These are phyloP conservation scores for Vigna trinervia DNA, from an alignment of 306 rosid genomes.

Conservation along the genomic window DNA sequence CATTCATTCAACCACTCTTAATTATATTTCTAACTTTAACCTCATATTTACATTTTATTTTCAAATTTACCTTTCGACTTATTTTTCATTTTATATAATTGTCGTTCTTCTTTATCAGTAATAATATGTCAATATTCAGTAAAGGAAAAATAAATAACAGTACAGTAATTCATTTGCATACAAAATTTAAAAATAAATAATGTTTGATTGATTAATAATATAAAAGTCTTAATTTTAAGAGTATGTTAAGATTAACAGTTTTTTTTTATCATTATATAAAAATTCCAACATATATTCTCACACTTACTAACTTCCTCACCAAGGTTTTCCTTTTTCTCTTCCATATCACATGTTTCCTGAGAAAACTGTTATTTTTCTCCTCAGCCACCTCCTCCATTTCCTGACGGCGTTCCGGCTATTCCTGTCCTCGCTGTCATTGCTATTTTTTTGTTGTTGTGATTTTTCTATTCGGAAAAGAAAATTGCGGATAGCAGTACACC, in stretches of 20 bases:
- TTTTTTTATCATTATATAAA: no score
- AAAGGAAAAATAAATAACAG: no score
- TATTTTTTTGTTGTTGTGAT: background rate
- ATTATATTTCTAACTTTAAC: no score
- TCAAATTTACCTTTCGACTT: no score
- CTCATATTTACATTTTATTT: no score
- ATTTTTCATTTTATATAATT: no score
- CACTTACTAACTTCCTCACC: constrained; percentile 19
- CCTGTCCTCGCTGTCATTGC: background rate
- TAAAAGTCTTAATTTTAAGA: background rate
- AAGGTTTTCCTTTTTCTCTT: constrained; percentile 14
- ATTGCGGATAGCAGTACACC: background rate
- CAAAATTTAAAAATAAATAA: background rate
- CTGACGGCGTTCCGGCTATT: background rate
- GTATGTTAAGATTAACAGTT: background rate
- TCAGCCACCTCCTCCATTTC: constrained; percentile 8
- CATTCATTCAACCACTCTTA: no score
- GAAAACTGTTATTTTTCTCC: constrained; percentile 20
- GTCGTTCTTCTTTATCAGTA: no score
- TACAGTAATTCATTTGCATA: no score
- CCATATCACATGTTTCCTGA: constrained; percentile 17
- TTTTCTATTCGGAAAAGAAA: background rate
- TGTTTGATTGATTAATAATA: background rate
- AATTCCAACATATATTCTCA: no score
- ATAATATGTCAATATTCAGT: no score